phyloP scores from a whole-genome alignment of 2,329 filamentous ascomycete genomes.

The Xylaria sp. region DNA sequence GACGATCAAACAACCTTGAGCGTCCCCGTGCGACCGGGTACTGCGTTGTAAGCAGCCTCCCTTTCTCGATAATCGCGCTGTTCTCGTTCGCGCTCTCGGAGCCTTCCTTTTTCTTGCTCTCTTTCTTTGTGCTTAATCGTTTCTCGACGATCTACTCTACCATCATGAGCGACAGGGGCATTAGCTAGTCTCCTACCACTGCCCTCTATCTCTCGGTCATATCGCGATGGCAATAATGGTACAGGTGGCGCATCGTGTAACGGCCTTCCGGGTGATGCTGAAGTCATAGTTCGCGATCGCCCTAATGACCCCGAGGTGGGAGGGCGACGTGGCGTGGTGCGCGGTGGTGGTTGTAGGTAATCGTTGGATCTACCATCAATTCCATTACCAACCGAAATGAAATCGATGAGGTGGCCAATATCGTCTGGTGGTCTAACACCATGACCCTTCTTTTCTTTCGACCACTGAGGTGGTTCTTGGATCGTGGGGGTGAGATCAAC shows the following conservation, averaged over 20 bases:
- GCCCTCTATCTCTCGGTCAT: constrained; percentile 5
- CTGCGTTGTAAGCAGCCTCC: constrained; percentile 44
- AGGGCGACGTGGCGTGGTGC: constrained; percentile 42
- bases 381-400: constrained; percentile 42
- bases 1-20: constrained; percentile 47
- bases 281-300: constrained; percentile 47
- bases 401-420: constrained; percentile 46
- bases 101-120: constrained; percentile 37
- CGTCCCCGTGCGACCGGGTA: constrained; percentile 47
- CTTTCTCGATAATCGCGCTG: constrained; percentile 39
- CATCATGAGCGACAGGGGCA: too few species aligned
- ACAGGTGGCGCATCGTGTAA: constrained; percentile 42
- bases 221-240: constrained; percentile 39
- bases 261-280: constrained; percentile 37
- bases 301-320: constrained; percentile 36
- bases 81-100: constrained; percentile 37
- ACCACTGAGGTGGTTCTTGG: constrained; percentile 48
- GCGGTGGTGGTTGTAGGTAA: constrained; percentile 40
- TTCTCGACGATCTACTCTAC: constrained; percentile 18
- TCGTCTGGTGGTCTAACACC: constrained; percentile 49
- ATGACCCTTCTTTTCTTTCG: constrained; percentile 44
- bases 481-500: constrained; percentile 44
- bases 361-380: constrained; percentile 21
- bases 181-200: too few species aligned
- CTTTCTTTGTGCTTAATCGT: constrained; percentile 32